Evolutionary conservation across 257 asterid genomes (phyloP), one percentile per base, ranked within the genome.

Genomic region (Plantago major): DNA sequence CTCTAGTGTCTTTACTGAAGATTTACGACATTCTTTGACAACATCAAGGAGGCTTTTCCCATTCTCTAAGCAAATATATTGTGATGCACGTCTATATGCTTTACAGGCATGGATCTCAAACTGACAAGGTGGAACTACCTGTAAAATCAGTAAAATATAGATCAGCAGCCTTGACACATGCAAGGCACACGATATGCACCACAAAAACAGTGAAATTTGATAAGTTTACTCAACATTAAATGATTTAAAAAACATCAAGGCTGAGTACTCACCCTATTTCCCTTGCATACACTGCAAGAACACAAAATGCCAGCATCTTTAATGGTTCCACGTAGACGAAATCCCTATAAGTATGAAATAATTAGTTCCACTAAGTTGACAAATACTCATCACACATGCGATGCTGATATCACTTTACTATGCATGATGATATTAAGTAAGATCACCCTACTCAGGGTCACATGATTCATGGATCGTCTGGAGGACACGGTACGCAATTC

Each of bases 51-150:
- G 95, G 71, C 99, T 87, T 74, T 85, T 93, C 43, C 99, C 97
- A 57, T 93, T 93, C 72, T 89, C 99, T 30, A 93, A 74, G 77
- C 97, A 93, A 57, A 93, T 87, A 78, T 89, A 89, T 66, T 87
- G 91, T 43, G 99, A 81, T 58, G 99, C 99, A 26, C 95, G 97
- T 78, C 95, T 85, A 74, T 93, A 93, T 16, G 96, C 78, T 71
- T 84, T 87, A 76, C 95, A 81, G 9, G 99, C 99, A 74, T 93
- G 99, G 56, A 89, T 87, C 82, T 93, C 99, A 85, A 93, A 93
- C 64, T 90, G 82, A 74, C 94, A 84, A 63, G 99, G 96, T 37
- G 99, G 94, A 47, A 93, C 79, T 63, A 87, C 90, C 99, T 89
- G 67, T 52, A 60, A 19, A 65, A 71, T 60, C 38, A 55, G 14